Conservation (phyloP, 2,329 filamentous ascomycete genomes). For the Sordariomycetes sp. region DNA sequence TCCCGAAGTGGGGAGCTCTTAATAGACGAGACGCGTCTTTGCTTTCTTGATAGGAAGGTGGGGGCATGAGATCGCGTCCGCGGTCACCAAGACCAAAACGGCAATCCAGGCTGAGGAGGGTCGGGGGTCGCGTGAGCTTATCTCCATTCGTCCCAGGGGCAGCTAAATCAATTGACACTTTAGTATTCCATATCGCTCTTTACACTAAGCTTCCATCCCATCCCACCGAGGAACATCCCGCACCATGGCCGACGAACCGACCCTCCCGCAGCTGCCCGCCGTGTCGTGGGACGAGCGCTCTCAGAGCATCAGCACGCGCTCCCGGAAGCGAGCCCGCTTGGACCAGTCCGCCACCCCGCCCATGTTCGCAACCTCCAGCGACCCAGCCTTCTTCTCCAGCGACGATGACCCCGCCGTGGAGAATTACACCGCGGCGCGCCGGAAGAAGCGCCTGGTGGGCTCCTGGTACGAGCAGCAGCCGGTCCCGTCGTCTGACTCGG, state of each 20-base stretch:
- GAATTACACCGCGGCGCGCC: conserved; percentile 44
- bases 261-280: conserved; percentile 26
- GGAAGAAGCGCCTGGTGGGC: conserved; percentile 54
- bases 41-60: neutral
- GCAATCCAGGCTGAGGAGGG: neutral
- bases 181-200: too few species aligned
- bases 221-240: neutral
- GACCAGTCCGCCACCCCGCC: conserved; percentile 14
- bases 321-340: conserved; percentile 26
- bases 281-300: conserved; percentile 26
- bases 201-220: neutral
- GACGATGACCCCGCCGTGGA: conserved; percentile 60
- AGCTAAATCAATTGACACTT: neutral
- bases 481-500: conserved; percentile 34
- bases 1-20: neutral
- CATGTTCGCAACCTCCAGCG: conserved; percentile 51
- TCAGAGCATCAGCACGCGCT: conserved; percentile 23
- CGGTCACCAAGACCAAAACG: neutral
- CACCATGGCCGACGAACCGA: conserved; percentile 27
- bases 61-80: conserved; percentile 1
- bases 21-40: conserved; percentile 1
- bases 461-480: conserved; percentile 57
- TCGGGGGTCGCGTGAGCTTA: too few species aligned
- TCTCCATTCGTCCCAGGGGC: neutral
- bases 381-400: conserved; percentile 61